Base-by-base conservation (phyloP, 1,284 basidiomycete genomes). In the Trametes sp. region DNA sequence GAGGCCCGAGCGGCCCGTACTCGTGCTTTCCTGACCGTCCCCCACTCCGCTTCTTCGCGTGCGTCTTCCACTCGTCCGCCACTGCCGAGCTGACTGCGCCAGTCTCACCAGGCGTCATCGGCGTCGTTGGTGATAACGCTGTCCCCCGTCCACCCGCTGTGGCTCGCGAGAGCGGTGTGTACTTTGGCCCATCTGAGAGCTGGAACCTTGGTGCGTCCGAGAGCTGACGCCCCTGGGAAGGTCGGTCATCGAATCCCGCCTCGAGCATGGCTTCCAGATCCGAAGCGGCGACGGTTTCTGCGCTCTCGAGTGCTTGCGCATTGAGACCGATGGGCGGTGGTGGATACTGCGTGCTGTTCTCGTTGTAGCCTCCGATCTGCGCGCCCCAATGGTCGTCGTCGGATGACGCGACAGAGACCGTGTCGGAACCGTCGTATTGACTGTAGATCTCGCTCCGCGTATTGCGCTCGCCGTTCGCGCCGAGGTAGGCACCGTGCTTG, bases 301-400 rank as follows among this genome's bases (percentile, higher is more conserved):
- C 90, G 29, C 81, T 81, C 19, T 81, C 80, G 23, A 85, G 70
- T 2, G 78, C 76, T 36, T 83, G 77, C 10, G 84, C 80, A 9
- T 83, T 61, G 4, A 95, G 81, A 1, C 84, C 91, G n/a, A 87
- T 81, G 11, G 95, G 94, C 0, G 95, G 95, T 5, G 93, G 93
- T 33, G 93, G 89, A 71, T 89, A 95, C 65, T 88, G 83, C 0
- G 84, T 70, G 70, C 87, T 86, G 74, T 93, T 83, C 77, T 98
- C 96, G 76, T 96, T 95, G 80, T 98, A 98, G 29, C 83, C 88
- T 13, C 93, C 92, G 62, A 94, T 92, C 74, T 94, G 92, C 10
- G 83, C 77, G 4, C 93, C 95, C 96, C 96, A 98, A 48, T 93
- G 87, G 75, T 99, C 97, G 45, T 97, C 96, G 53, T 98, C 95